Conservation (phyloP, 805 yeast species). For the Metschnikowia santaceciliae region DNA sequence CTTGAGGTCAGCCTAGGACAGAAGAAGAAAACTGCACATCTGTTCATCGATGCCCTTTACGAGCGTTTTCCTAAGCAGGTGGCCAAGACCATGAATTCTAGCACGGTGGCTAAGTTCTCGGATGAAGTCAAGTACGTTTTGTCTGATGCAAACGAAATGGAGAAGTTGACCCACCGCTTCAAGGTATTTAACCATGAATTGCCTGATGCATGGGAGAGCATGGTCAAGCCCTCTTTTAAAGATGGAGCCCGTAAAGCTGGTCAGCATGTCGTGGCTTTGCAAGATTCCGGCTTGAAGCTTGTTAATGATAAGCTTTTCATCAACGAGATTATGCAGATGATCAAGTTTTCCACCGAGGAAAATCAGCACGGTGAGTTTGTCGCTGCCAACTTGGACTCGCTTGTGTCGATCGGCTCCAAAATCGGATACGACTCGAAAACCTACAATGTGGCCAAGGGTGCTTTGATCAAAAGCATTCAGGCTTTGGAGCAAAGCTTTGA, state of each 20-base stretch:
- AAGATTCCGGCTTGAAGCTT: slow-evolving; percentile 26
- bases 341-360: slow-evolving; percentile 31
- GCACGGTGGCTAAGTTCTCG: slow-evolving; percentile 19
- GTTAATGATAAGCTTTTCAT: slow-evolving; percentile 47
- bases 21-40: slow-evolving; percentile 7
- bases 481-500: slow-evolving; percentile 17
- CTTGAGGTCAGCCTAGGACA: slow-evolving; percentile 17
- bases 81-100: slow-evolving; percentile 8
- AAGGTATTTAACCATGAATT: slow-evolving; percentile 29
- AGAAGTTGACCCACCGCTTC: slow-evolving; percentile 18
- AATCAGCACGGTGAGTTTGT: slow-evolving; percentile 23
- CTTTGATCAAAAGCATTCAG: slow-evolving; percentile 22
- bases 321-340: slow-evolving; percentile 46
- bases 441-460: slow-evolving; percentile 34
- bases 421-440: slow-evolving; percentile 42
- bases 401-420: slow-evolving; percentile 38
- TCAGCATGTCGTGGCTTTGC: slow-evolving; percentile 12
- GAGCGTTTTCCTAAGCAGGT: slow-evolving; percentile 20
- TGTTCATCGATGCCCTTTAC: slow-evolving; percentile 14
- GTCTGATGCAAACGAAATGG: slow-evolving; percentile 4
- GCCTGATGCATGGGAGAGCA: slow-evolving; percentile 33
- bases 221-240: slow-evolving; percentile 15
- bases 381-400: slow-evolving; percentile 41
- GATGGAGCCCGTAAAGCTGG: slow-evolving; percentile 8
- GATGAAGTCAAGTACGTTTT: slow-evolving; percentile 24